These are phyloP conservation scores for Oryza meridionalis DNA, from an alignment of 176 grass and related monocot species.

Conservation along the genomic window DNA sequence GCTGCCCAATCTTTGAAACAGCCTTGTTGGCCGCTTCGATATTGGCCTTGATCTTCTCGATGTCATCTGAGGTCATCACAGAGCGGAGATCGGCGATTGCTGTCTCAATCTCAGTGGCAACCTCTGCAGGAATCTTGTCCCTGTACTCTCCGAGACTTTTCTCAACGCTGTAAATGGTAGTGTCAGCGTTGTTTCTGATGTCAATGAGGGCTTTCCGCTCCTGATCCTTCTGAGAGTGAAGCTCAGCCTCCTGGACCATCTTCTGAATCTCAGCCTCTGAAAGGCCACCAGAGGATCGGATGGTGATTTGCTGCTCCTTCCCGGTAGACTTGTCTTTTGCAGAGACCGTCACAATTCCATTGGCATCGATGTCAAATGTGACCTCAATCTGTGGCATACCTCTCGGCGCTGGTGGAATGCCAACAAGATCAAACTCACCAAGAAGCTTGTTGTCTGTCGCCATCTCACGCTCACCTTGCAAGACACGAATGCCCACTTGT, in stretches of 20 bases:
- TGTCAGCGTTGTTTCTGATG: slow-evolving; percentile 52
- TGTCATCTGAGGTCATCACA: slow-evolving; percentile 44
- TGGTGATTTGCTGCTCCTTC: slow-evolving; percentile 59
- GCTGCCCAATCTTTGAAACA: slow-evolving; percentile 42
- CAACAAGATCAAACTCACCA: slow-evolving; percentile 52
- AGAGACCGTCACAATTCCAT: slow-evolving; percentile 47
- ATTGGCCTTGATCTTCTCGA: slow-evolving; percentile 50
- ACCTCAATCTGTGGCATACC: slow-evolving; percentile 56
- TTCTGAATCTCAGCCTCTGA: slow-evolving; percentile 53
- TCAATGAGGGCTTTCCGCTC: slow-evolving; percentile 53
- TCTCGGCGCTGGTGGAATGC: slow-evolving; percentile 47
- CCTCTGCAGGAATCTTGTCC: slow-evolving; percentile 46
- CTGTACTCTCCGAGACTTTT: slow-evolving; percentile 58
- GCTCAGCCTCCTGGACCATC: slow-evolving; percentile 49
- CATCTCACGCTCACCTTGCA: slow-evolving; percentile 59
- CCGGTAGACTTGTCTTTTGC: slow-evolving; percentile 49
- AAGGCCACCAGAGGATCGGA: slow-evolving; percentile 49
- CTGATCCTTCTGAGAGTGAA: slow-evolving; percentile 54
- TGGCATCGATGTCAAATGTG: slow-evolving; percentile 56
- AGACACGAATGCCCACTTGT: slow-evolving; percentile 43
- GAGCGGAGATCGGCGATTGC: slow-evolving; percentile 22
- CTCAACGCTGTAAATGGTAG: slow-evolving; percentile 53
- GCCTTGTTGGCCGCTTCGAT: slow-evolving; percentile 49
- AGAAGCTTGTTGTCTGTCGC: slow-evolving; percentile 51
- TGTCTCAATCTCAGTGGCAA: slow-evolving; percentile 54